Evolutionary conservation across 1,139 yeast species (phyloP).

Genomic region (Saccharomyces hybrid): DNA sequence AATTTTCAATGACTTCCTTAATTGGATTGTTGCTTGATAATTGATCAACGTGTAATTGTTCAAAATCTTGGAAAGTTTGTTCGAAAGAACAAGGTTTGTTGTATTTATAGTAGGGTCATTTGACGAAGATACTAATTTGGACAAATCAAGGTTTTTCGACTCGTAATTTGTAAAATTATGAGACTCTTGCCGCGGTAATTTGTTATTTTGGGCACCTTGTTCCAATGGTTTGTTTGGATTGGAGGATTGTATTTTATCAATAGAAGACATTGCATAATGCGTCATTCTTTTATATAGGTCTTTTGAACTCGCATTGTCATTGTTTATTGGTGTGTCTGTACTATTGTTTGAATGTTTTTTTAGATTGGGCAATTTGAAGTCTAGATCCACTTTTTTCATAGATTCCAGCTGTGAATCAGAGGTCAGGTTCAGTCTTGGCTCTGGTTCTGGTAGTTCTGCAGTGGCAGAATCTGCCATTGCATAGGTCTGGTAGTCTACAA

Average conservation of each 20-base stretch:
- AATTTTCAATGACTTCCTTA: constrained; percentile 36
- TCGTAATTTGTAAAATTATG: background rate
- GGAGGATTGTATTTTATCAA: constrained; percentile 2
- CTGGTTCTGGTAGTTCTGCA: constrained; percentile 19
- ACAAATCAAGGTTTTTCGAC: constrained; percentile 1
- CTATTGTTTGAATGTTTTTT: background rate
- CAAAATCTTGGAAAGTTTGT: constrained; percentile 45
- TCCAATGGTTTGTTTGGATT: background rate
- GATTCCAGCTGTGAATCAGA: constrained; percentile 9
- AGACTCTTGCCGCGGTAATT: background rate
- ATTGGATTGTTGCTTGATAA: constrained; percentile 37
- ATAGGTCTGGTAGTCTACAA: background rate
- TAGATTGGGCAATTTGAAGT: background rate
- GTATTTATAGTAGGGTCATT: background rate
- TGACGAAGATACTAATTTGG: constrained; percentile 5
- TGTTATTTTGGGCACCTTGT: background rate
- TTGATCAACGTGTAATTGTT: constrained; percentile 44
- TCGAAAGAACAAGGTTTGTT: constrained; percentile 35
- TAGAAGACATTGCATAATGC: constrained; percentile 7
- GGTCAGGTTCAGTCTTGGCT: constrained; percentile 14
- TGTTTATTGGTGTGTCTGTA: background rate
- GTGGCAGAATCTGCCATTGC: constrained; percentile 3
- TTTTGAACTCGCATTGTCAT: background rate
- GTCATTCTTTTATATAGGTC: constrained; percentile 8
- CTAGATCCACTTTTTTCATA: constrained; percentile 7